Conservation (phyloP, 73 alveolate species). For the Tetrahymena thermophila region DNA sequence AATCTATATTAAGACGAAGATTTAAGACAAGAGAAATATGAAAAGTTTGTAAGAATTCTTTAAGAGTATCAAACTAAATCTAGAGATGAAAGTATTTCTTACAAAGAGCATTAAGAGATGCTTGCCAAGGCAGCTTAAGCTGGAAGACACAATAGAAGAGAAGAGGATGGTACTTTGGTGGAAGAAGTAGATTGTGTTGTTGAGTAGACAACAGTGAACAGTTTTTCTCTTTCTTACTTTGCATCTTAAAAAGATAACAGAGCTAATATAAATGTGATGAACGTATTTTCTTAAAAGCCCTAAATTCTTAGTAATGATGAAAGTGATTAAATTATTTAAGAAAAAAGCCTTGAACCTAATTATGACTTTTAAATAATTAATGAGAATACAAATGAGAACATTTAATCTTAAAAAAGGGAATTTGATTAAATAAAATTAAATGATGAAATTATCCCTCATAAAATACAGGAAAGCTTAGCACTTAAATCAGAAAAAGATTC, state of each 20-base stretch:
- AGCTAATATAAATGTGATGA: background rate
- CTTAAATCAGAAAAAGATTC: background rate
- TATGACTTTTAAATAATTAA: background rate
- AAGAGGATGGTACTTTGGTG: background rate
- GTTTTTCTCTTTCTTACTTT: background rate
- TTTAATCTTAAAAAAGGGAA: background rate
- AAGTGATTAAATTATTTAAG: background rate
- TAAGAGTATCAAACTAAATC: background rate
- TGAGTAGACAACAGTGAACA: background rate
- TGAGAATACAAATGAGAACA: background rate
- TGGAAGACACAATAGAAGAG: background rate
- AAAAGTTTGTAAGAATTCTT: background rate
- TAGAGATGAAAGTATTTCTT: background rate
- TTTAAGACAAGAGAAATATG: background rate
- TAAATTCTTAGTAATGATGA: background rate
- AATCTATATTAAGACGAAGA: background rate
- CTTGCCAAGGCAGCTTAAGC: background rate
- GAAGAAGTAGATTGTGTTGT: background rate
- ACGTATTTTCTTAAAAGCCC: background rate
- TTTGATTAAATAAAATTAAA: background rate
- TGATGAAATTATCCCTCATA: background rate
- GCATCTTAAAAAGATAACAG: background rate
- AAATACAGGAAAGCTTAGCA: background rate
- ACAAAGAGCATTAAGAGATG: background rate
- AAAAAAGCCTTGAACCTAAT: background rate